Percentiles rank a stretch among this genome's conserved stretches.
These are phyloP conservation scores for Cryptococcus maquisensis DNA, from an alignment of 1,284 basidiomycete genomes.

Conservation along the genomic window DNA sequence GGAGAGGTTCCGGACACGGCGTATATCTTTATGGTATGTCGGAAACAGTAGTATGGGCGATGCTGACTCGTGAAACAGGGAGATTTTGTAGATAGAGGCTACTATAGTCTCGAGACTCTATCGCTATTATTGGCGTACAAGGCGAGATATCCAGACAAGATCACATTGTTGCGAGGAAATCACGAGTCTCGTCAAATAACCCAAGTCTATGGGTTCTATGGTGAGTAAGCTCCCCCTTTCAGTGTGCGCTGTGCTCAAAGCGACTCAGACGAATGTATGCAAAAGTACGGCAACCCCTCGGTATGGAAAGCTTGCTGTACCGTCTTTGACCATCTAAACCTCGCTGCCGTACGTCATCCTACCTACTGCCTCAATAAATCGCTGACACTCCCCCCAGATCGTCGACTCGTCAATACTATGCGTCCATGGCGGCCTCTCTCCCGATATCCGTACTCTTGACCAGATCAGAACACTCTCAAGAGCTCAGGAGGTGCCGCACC, in stretches of 20 bases:
- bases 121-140: slow-evolving; percentile 84
- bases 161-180: slow-evolving; percentile 87
- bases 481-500: slow-evolving; percentile 93
- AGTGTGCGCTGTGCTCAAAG: neutral
- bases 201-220: slow-evolving; percentile 97
- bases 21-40: slow-evolving; percentile 90
- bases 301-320: slow-evolving; percentile 96
- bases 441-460: slow-evolving; percentile 86
- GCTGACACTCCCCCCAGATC: slow-evolving; percentile 56
- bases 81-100: slow-evolving; percentile 95
- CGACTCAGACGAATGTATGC: slow-evolving; percentile 83
- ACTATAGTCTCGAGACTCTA: slow-evolving; percentile 94
- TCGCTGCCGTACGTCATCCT: slow-evolving; percentile 69
- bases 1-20: slow-evolving; percentile 83
- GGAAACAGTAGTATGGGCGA: neutral
- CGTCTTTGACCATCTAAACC: slow-evolving; percentile 90
- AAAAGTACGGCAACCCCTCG: slow-evolving; percentile 88
- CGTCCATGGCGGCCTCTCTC: slow-evolving; percentile 88
- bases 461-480: slow-evolving; percentile 86
- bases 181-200: slow-evolving; percentile 96
- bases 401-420: slow-evolving; percentile 88
- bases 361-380: neutral
- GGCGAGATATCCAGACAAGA: slow-evolving; percentile 88
- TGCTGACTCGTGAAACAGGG: slow-evolving; percentile 56
- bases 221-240: slow-evolving; percentile 53